Percentiles rank a stretch among this genome's conserved stretches.
Evolutionary conservation across 257 asterid genomes (phyloP).

Genomic region (Craterostigma plantagineum): DNA sequence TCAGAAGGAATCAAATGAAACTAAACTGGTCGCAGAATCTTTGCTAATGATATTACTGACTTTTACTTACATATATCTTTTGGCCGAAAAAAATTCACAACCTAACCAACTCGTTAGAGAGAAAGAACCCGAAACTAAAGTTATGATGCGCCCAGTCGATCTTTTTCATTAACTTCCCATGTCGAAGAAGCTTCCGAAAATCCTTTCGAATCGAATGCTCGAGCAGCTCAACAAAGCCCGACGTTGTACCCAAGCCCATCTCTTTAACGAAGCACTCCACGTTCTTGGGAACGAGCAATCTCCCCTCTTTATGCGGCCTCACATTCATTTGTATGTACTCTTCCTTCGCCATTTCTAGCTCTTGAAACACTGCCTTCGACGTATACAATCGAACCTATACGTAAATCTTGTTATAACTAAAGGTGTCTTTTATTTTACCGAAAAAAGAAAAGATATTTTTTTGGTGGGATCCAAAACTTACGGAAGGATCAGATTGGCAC

Average conservation of each 20-base stretch:
- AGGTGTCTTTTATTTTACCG: too few relatives aligned
- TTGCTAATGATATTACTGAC: too few relatives aligned
- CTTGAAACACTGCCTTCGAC: conserved; percentile 47
- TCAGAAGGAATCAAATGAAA: too few relatives aligned
- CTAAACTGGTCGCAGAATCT: too few relatives aligned
- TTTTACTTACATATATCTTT: too few relatives aligned
- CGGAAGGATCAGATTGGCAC: conserved; percentile 74
- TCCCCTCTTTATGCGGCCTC: conserved; percentile 45
- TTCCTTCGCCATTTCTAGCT: conserved; percentile 83
- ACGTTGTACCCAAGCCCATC: conserved; percentile 26
- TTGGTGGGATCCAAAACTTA: conserved; percentile 11
- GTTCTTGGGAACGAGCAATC: conserved; percentile 47
- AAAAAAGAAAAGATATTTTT: too few relatives aligned
- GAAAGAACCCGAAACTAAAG: conserved; percentile 46
- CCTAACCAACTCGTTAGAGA: conserved; percentile 35
- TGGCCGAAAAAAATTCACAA: conserved; percentile 4
- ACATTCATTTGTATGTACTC: conserved; percentile 56
- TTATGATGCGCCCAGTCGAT: conserved; percentile 55
- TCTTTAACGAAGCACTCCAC: conserved; percentile 56
- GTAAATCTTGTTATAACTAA: neutral
- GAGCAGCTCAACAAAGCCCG: conserved; percentile 30
- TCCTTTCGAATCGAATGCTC: conserved; percentile 26
- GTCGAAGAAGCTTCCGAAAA: conserved; percentile 14
- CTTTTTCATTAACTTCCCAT: conserved; percentile 37
- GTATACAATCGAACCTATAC: conserved; percentile 72